Conservation (phyloP, 1,284 basidiomycete species). For the Rhizoctonia solani region DNA sequence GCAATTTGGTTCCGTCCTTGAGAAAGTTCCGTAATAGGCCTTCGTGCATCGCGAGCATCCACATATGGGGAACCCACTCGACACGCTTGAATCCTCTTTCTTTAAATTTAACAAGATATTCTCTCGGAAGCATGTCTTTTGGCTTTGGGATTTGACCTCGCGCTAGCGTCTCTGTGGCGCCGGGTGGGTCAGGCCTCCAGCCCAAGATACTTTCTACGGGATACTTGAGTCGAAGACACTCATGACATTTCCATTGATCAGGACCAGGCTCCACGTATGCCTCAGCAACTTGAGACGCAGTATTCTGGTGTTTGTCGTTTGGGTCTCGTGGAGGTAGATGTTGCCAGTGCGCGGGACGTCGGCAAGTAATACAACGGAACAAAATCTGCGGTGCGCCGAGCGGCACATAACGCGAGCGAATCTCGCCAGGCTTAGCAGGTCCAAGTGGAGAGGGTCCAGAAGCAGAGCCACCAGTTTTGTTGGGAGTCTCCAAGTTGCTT, state of each 20-base stretch:
- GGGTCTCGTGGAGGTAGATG: conserved; percentile 63
- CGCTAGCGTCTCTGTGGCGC: conserved; percentile 57
- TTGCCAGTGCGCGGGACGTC: conserved; percentile 76
- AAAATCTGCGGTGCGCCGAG: conserved; percentile 50
- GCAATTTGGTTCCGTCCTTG: conserved; percentile 55
- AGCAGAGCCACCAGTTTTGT: neutral
- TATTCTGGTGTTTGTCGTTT: conserved; percentile 45
- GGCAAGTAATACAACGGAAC: conserved; percentile 82
- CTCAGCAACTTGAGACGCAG: conserved; percentile 55
- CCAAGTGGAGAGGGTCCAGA: conserved; percentile 26
- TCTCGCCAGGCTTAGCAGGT: conserved; percentile 11
- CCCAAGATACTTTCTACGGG: conserved; percentile 85
- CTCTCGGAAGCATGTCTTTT: conserved; percentile 70
- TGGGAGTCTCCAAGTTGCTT: neutral
- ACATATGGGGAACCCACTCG: conserved; percentile 89
- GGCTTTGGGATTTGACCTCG: conserved; percentile 55
- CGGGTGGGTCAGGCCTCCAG: conserved; percentile 79
- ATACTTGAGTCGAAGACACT: conserved; percentile 76
- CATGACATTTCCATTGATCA: conserved; percentile 71
- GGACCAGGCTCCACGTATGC: conserved; percentile 59
- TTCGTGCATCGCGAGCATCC: conserved; percentile 68
- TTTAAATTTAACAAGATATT: conserved; percentile 89
- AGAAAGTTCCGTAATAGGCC: conserved; percentile 79
- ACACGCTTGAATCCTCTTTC: conserved; percentile 72
- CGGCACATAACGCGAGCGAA: conserved; percentile 29